Conservation (phyloP, 805 yeast genomes). For the Kodamaea nitidulidarum region DNA sequence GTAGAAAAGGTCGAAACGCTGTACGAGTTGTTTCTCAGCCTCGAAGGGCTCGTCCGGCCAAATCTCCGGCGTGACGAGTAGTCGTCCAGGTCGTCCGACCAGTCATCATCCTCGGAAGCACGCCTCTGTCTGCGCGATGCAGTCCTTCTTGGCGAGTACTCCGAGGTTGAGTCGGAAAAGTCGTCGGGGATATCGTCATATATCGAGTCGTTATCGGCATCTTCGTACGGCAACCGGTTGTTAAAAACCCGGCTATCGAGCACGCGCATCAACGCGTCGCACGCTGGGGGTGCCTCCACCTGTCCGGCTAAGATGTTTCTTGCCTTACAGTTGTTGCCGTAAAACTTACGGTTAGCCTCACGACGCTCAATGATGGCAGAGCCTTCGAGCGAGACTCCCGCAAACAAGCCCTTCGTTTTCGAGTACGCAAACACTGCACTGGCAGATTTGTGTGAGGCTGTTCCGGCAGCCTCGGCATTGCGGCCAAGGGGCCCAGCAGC, state of each 20-base stretch:
- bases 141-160: constrained; percentile 23
- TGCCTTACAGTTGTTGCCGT: constrained; percentile 88
- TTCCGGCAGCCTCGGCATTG: constrained; percentile 95
- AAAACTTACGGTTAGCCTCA: constrained; percentile 93
- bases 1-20: background rate
- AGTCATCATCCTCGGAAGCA: constrained; percentile 21
- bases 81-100: constrained; percentile 36
- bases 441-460: constrained; percentile 81
- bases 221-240: constrained; percentile 45
- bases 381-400: constrained; percentile 96
- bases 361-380: constrained; percentile 95
- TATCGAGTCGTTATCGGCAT: constrained; percentile 60
- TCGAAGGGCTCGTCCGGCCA: background rate
- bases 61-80: constrained; percentile 19
- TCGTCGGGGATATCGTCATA: constrained; percentile 69
- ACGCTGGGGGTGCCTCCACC: constrained; percentile 89
- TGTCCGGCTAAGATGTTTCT: constrained; percentile 77
- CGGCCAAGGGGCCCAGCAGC: constrained; percentile 98
- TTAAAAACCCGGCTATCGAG: constrained; percentile 82
- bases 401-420: constrained; percentile 93
- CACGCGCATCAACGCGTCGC: constrained; percentile 81
- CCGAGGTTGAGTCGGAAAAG: constrained; percentile 56
- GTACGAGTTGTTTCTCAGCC: constrained; percentile 9
- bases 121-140: constrained; percentile 16
- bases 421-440: constrained; percentile 93